Evolutionary conservation across 2,329 filamentous ascomycete genomes (phyloP).

Genomic region (Emmonsia crescens): DNA sequence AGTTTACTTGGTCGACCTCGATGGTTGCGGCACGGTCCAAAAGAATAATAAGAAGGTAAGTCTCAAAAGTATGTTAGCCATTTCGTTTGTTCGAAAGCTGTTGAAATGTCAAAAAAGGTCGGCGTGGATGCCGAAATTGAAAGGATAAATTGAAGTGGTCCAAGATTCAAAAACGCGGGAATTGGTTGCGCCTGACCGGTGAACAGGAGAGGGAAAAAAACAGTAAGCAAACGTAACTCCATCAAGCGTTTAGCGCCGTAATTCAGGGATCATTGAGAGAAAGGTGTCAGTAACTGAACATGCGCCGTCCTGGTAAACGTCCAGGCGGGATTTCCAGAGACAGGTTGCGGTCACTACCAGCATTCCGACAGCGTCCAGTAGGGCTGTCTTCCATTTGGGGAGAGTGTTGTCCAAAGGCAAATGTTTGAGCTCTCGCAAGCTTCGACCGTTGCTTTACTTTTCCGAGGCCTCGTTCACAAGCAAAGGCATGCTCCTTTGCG

Average conservation of each 20-base stretch:
- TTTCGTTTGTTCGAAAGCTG: conserved; percentile 5
- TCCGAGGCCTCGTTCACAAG: conserved; percentile 89
- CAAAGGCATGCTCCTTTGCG: conserved; percentile 78
- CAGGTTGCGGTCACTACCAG: conserved; percentile 20
- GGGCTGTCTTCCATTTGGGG: conserved; percentile 52
- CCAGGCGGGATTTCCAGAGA: conserved; percentile 26
- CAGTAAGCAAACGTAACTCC: conserved; percentile 12
- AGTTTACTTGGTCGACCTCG: background rate
- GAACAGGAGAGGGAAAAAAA: background rate
- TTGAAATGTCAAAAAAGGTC: conserved; percentile 6
- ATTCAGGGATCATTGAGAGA: background rate
- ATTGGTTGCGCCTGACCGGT: background rate
- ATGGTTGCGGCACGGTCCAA: conserved; percentile 1
- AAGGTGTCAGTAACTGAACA: conserved; percentile 31
- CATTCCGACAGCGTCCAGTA: conserved; percentile 38
- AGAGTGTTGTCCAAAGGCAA: conserved; percentile 74
- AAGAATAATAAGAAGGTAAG: background rate
- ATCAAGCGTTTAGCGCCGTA: conserved; percentile 9
- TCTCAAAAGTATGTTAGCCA: conserved; percentile 6
- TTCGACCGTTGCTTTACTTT: conserved; percentile 83
- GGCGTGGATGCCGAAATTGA: background rate
- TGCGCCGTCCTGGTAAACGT: conserved; percentile 31
- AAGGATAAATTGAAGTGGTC: background rate
- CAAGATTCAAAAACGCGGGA: conserved; percentile 1
- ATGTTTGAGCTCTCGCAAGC: conserved; percentile 79